These are phyloP conservation scores for Moniliella sp. DNA, from an alignment of 1,284 basidiomycete species.

Conservation along the genomic window DNA sequence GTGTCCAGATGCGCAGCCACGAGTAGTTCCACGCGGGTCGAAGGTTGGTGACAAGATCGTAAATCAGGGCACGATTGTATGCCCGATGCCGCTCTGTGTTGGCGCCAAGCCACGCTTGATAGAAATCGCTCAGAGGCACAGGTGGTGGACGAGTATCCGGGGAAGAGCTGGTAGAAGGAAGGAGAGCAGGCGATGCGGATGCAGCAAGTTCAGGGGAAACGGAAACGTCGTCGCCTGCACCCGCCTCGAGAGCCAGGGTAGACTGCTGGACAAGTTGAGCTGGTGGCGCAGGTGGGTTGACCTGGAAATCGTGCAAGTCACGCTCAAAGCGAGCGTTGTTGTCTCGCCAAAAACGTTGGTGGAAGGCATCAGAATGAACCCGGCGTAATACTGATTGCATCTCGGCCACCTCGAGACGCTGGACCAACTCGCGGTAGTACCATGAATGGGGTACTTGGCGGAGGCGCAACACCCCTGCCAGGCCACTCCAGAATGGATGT, in stretches of 20 bases:
- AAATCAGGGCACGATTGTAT: constrained; percentile 25
- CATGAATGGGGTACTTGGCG: constrained; percentile 4
- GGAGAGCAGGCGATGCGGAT: no score
- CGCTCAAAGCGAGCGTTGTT: constrained; percentile 25
- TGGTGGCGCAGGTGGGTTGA: no score
- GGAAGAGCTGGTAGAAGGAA: no score
- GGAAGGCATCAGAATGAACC: constrained; percentile 18
- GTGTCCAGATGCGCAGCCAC: no score
- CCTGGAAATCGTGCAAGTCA: constrained; percentile 10
- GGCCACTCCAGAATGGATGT: no score
- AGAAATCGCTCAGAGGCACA: constrained; percentile 11
- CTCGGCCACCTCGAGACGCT: constrained; percentile 17
- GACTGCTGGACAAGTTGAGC: not conserved
- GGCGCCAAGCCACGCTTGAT: constrained; percentile 21
- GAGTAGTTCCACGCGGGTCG: no score
- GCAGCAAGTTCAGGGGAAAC: no score
- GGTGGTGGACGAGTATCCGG: no score
- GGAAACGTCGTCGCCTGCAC: not conserved
- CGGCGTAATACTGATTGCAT: constrained; percentile 15
- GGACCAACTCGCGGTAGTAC: constrained; percentile 11
- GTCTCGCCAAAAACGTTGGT: constrained; percentile 30
- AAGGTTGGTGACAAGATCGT: no score
- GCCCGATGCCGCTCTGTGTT: constrained; percentile 16
- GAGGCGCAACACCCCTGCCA: no score
- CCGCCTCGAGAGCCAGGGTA: not conserved